phyloP scores from a whole-genome alignment of 2,329 filamentous ascomycete genomes.

The Fusarium vanettenii region DNA sequence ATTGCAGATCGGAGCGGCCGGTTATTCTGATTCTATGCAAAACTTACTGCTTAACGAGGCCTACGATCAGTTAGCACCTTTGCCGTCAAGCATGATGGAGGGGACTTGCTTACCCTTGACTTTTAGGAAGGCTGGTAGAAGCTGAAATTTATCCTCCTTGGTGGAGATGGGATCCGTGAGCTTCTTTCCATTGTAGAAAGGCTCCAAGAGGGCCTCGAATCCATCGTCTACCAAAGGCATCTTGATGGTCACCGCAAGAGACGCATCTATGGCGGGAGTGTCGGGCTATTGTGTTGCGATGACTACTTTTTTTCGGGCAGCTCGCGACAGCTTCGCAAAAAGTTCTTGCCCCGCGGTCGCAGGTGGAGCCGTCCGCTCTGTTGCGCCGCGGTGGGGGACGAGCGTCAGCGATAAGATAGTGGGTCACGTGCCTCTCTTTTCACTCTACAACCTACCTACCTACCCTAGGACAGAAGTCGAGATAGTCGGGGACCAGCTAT shows the following conservation, averaged over 20 bases:
- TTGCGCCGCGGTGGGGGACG: constrained; percentile 46
- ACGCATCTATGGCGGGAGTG: constrained; percentile 45
- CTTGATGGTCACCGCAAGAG: constrained; percentile 47
- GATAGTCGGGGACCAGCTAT: background rate
- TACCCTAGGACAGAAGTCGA: background rate
- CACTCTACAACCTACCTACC: background rate
- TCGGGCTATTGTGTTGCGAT: constrained; percentile 21
- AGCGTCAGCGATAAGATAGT: constrained; percentile 32
- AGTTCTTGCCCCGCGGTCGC: constrained; percentile 46
- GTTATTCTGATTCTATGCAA: background rate
- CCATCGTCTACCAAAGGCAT: constrained; percentile 71
- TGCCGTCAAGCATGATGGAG: background rate
- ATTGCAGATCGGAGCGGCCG: background rate
- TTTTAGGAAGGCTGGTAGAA: constrained; percentile 96
- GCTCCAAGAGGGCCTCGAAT: constrained; percentile 74
- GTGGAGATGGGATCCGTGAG: constrained; percentile 73
- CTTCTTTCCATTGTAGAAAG: constrained; percentile 76
- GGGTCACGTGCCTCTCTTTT: constrained; percentile 31
- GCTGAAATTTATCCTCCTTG: constrained; percentile 92
- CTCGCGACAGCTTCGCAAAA: constrained; percentile 47
- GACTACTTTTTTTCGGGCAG: constrained; percentile 39
- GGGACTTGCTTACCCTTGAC: constrained; percentile 75
- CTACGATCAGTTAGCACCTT: constrained; percentile 47
- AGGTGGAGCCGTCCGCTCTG: constrained; percentile 39
- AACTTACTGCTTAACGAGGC: constrained; percentile 86